Base-by-base conservation (phyloP, 352 stramenopile genomes). In the Blastocystis sp. region DNA sequence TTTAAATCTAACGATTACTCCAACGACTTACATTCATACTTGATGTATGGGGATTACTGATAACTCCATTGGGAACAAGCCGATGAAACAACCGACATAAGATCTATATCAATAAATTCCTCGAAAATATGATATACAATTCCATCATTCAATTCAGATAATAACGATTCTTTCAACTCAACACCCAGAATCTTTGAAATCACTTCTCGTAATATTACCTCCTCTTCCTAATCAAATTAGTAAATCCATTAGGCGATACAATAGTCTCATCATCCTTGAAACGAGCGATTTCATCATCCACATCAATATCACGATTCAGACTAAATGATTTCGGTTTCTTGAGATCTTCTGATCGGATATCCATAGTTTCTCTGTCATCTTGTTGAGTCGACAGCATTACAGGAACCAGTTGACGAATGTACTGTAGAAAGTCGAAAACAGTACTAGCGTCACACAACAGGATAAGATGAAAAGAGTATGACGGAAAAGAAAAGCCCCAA, bases 401-500 rank as follows among this genome's bases (percentile, higher is more conserved):
- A 62, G 56, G 56, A 62, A 15, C 13, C 56, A 62, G 15, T 15
- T 62, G 13, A 13, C 56, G 2, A 62, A 62, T 13, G 56, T 62
- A 62, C 2, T 62, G 19, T 13, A 62, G 27, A 62, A 62, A 62
- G 15, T 15, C 6, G 13, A 13, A 62, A 3, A n/a, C 3, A 33
- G 56, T 13, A 33, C 19, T 17, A n/a, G 6, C 56, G 27, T 33
- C 3, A 62, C 56, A 62, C 56, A 62, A 62, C 56, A 62, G 15
- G 19, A 33, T 33, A 15, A 33, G 56, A 62, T 62, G 56, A 62
- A 13, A 70, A 40, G 37, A 84, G 48, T 53, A 44, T 19, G 51
- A 84, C 15, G 68, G 73, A 48, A 13, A 84, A 54, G 68, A 62
- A 84, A 84, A 84, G 73, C 73, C 73, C 73, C 73, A 84, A 84